Base-by-base conservation (phyloP, 2,329 filamentous ascomycete species). In the Neoscytalidium dimidiatum region DNA sequence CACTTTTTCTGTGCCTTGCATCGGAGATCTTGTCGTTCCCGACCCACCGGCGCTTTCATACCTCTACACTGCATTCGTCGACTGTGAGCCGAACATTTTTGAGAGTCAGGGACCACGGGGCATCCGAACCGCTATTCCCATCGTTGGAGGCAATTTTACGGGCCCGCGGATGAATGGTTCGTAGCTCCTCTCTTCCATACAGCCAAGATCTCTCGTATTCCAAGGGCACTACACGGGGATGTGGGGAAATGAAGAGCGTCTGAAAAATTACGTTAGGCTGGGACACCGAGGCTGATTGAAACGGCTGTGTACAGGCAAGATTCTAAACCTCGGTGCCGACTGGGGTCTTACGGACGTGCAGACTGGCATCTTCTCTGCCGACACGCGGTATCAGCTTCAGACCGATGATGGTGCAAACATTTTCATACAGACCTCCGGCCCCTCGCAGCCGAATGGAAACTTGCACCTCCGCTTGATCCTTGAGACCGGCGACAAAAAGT, bases 301-400 rank as follows among this genome's bases (percentile, higher is more conserved):
- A 48, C 8, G n/a, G 19, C 9, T 51, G 29, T 38, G 72, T 11
- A 69, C 67, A 73, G 72, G 73, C 51, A 72, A 68, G 43, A 72
- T 78, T 35, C 71, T 77, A 7, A 67, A 75, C 41, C 64, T 78
- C 1, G 77, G 77, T 53, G 76, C 76, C 19, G 77, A 78, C 63
- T 78, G 76, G 76, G 76, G 73, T 17, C 64, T 75, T 19, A 73
- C 70, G 1, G 72, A 74, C 66, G 62, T 67, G 13, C 68, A 71
- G 38, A 74, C 72, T 0, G 71, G 71, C 7, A 65, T 73, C 8
- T 72, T 75, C 62, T 72, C 70, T 2, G 74, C 76, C 1, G 75
- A 78, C 57, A 75, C 77, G 6, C 67, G 77, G 11, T 78, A 79
- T 62, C 75, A 77, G 21, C 68, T 79, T 9, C 71, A 70, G 41